These are phyloP conservation scores for Ogataea trehaloabstinens DNA, from an alignment of 805 yeast species.

Conservation along the genomic window DNA sequence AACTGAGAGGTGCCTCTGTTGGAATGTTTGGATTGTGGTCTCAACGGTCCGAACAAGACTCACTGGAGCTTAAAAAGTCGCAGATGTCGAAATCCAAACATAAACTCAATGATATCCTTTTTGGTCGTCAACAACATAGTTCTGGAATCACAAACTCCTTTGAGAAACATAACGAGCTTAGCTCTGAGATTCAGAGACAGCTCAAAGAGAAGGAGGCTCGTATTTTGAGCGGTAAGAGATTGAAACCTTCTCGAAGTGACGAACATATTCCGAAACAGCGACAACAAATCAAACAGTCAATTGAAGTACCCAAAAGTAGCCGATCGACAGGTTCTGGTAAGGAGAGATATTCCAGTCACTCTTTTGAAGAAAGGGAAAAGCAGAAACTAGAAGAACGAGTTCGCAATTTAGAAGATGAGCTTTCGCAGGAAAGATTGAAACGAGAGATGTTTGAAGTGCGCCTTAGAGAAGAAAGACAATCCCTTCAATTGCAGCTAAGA, in stretches of 20 bases:
- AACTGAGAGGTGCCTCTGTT: too few species aligned
- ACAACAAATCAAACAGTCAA: not conserved
- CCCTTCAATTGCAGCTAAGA: not conserved
- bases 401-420: constrained; percentile 4
- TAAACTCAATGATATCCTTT: constrained; percentile 14
- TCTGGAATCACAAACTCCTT: not conserved
- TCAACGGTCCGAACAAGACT: constrained; percentile 12
- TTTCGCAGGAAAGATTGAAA: constrained; percentile 3
- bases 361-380: constrained; percentile 2
- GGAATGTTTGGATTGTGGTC: constrained; percentile 5
- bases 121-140: not conserved
- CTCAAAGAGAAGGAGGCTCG: constrained; percentile 19
- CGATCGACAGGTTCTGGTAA: not conserved
- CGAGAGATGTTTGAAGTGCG: not conserved
- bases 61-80: constrained; percentile 17
- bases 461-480: not conserved
- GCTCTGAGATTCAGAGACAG: constrained; percentile 16
- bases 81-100: constrained; percentile 14
- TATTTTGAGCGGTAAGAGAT: constrained; percentile 9
- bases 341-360: not conserved
- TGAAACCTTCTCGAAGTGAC: constrained; percentile 2
- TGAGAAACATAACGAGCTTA: constrained; percentile 14
- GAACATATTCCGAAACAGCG: not conserved
- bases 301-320: not conserved
- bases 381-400: constrained; percentile 4